Conservation (phyloP, 768 basidiomycete genomes). For the Naganishia onofrii region DNA sequence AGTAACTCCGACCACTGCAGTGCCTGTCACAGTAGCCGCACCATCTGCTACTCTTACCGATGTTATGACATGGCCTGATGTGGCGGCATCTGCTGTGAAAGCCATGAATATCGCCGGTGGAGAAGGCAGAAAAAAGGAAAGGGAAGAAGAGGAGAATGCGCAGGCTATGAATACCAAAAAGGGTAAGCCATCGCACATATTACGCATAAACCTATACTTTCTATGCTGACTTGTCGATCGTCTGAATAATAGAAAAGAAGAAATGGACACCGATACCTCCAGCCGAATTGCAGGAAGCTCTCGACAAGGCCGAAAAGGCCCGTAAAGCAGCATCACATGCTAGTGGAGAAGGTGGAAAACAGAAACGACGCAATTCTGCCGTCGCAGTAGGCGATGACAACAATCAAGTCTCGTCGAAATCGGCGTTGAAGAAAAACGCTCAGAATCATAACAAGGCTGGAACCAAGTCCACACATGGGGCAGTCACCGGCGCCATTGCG, state of each 20-base stretch:
- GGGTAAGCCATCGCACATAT: slow-evolving; percentile 32
- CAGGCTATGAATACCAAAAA: slow-evolving; percentile 23
- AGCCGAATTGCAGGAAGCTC: slow-evolving; percentile 60
- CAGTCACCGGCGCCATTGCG: not conserved
- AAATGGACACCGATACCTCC: slow-evolving; percentile 66
- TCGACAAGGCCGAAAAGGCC: slow-evolving; percentile 51
- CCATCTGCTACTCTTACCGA: slow-evolving; percentile 2
- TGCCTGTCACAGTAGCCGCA: not conserved
- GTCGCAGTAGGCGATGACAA: not conserved
- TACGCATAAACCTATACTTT: not conserved
- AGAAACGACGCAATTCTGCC: slow-evolving; percentile 15
- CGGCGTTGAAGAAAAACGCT: slow-evolving; percentile 15
- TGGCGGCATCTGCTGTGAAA: not conserved
- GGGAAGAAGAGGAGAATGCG: slow-evolving; percentile 35
- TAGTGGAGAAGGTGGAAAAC: slow-evolving; percentile 23
- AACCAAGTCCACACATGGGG: not conserved
- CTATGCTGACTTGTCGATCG: not conserved
- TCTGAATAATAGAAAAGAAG: slow-evolving; percentile 55
- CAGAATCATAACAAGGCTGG: not conserved
- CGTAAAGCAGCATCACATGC: slow-evolving; percentile 19
- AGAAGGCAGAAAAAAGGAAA: slow-evolving; percentile 31
- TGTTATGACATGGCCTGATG: slow-evolving; percentile 4
- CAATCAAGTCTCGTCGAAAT: not conserved
- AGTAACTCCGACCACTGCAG: not conserved
- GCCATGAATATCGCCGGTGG: not conserved